These are phyloP conservation scores for Claviceps monticola DNA, from an alignment of 2,329 filamentous ascomycete genomes.

Conservation along the genomic window DNA sequence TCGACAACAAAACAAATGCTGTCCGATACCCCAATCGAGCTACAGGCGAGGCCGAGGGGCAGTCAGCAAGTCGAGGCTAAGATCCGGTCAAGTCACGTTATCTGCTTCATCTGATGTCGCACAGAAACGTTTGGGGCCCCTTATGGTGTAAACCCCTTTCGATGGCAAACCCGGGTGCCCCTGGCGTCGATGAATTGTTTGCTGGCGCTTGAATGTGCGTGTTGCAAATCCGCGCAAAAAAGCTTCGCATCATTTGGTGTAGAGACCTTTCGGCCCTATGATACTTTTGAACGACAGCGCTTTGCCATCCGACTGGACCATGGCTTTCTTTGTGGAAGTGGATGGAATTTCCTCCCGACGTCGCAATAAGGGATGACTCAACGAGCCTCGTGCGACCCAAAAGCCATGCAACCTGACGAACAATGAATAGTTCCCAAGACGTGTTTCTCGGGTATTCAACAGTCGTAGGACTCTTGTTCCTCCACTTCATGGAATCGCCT, in stretches of 20 bases:
- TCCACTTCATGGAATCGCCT: slow-evolving; percentile 22
- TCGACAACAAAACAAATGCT: not conserved
- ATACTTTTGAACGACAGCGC: not conserved
- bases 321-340: not conserved
- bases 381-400: slow-evolving; percentile 1
- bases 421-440: not conserved
- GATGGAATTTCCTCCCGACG: not conserved
- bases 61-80: too few species aligned
- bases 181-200: not conserved
- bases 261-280: not conserved
- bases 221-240: not conserved
- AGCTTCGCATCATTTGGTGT: not conserved
- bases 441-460: too few species aligned
- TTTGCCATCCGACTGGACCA: not conserved
- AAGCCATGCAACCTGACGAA: not conserved
- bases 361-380: not conserved
- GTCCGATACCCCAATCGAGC: not conserved
- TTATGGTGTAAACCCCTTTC: not conserved
- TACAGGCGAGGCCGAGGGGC: not conserved
- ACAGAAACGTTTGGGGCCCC: not conserved
- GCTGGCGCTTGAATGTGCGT: not conserved
- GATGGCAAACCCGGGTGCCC: not conserved
- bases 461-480: slow-evolving; percentile 2
- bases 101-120: not conserved
- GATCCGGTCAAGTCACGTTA: not conserved